Conservation (phyloP, 129 eudicot species). For the Saposhnikovia divaricata region DNA sequence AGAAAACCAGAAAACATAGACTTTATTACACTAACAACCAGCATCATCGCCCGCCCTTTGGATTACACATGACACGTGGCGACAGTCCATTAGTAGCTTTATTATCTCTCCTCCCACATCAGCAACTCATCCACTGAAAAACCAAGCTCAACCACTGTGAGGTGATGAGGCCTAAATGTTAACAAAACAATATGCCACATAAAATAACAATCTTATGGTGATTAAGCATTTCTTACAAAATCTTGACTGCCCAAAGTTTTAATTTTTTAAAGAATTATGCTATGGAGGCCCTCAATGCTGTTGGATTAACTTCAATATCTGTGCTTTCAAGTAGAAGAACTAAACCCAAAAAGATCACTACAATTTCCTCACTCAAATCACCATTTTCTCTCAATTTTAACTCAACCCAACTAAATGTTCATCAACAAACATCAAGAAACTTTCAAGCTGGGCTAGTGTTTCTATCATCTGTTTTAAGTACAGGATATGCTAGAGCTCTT, state of each 20-base stretch:
- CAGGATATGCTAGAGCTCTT: slow-evolving; percentile 60
- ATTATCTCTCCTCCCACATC: slow-evolving; percentile 37
- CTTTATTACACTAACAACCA: background rate
- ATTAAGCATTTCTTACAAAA: slow-evolving; percentile 15
- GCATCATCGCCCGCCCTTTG: background rate
- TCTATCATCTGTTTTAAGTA: slow-evolving; percentile 46
- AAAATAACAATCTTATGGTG: slow-evolving; percentile 12
- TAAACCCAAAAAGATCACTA: slow-evolving; percentile 40
- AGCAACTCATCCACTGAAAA: slow-evolving; percentile 19
- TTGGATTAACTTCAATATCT: slow-evolving; percentile 57
- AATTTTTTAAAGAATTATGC: slow-evolving; percentile 27
- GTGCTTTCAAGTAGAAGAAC: slow-evolving; percentile 46
- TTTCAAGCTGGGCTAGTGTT: slow-evolving; percentile 48
- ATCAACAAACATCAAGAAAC: slow-evolving; percentile 21
- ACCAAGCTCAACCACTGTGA: slow-evolving; percentile 11
- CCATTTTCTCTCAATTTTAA: slow-evolving; percentile 15
- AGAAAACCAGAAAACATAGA: background rate
- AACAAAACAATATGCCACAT: background rate
- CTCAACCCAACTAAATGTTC: slow-evolving; percentile 16
- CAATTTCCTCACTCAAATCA: slow-evolving; percentile 27
- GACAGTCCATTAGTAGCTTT: background rate
- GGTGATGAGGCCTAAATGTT: background rate
- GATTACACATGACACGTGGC: slow-evolving; percentile 6
- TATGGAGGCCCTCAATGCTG: slow-evolving; percentile 89
- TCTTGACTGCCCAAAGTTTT: background rate